These are phyloP conservation scores for Populus deltoides DNA, from an alignment of 345 rosid species.

Conservation along the genomic window DNA sequence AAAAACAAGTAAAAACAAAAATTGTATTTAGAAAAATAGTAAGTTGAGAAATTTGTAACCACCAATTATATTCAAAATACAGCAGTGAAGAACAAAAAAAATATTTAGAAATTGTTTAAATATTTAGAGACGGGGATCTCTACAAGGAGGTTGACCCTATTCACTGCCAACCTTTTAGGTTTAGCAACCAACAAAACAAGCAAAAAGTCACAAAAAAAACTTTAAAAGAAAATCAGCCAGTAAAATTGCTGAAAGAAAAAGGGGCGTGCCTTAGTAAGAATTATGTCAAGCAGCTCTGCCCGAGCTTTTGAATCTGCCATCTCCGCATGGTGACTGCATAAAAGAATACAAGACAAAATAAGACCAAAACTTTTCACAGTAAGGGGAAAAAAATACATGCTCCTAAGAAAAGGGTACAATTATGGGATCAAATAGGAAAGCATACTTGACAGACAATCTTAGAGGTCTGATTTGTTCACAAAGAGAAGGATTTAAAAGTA, in stretches of 20 bases:
- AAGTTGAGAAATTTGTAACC: neutral
- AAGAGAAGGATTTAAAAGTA: conserved; percentile 33
- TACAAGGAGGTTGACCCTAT: neutral
- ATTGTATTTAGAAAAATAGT: neutral
- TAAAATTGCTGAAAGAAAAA: neutral
- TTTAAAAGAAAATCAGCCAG: neutral
- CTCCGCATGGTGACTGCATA: conserved; percentile 38
- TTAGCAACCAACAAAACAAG: neutral
- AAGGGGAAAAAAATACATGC: neutral
- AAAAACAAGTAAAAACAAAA: neutral
- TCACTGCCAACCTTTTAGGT: neutral
- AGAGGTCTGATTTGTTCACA: conserved; percentile 22
- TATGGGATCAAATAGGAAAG: too few relatives aligned
- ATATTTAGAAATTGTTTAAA: neutral
- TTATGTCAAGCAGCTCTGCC: conserved; percentile 62
- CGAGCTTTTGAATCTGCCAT: conserved; percentile 51
- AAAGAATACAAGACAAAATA: neutral
- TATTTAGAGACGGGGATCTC: neutral
- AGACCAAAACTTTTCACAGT: neutral
- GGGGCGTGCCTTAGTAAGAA: conserved; percentile 48
- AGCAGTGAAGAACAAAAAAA: neutral
- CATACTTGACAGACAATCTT: conserved; percentile 32
- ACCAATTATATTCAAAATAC: neutral
- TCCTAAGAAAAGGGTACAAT: neutral
- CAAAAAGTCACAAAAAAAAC: neutral